phyloP scores from a whole-genome alignment of 805 yeast species.

The Pichia membranifaciens region DNA sequence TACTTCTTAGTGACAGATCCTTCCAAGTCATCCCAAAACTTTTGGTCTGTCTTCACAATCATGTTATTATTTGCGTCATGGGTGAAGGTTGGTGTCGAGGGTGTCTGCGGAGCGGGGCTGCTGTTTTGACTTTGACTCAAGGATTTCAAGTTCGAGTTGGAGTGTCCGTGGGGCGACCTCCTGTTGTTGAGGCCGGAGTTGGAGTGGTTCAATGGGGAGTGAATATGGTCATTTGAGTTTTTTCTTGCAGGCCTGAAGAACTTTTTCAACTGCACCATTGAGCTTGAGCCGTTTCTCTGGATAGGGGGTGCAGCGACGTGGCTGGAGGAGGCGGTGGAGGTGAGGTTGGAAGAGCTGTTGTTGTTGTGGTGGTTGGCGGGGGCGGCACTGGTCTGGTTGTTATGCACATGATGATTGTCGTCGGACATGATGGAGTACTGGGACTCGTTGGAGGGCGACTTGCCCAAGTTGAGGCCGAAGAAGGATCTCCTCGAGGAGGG shows the following conservation, averaged over 20 bases:
- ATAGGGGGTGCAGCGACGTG: slow-evolving; percentile 10
- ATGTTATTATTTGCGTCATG: slow-evolving; percentile 36
- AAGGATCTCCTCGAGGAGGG: slow-evolving; percentile 25
- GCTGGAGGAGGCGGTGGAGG: slow-evolving; percentile 4
- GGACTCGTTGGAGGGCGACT: slow-evolving; percentile 28
- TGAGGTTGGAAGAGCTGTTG: slow-evolving; percentile 7
- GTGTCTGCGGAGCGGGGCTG: background rate
- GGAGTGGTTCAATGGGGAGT: slow-evolving; percentile 6
- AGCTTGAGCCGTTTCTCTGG: slow-evolving; percentile 15
- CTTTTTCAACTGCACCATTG: slow-evolving; percentile 69
- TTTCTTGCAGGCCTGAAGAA: slow-evolving; percentile 55
- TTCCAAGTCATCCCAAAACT: slow-evolving; percentile 44
- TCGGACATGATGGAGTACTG: slow-evolving; percentile 23
- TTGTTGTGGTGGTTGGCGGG: slow-evolving; percentile 6
- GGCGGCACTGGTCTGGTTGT: background rate
- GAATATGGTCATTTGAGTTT: slow-evolving; percentile 17
- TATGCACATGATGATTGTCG: slow-evolving; percentile 20
- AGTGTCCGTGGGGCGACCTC: slow-evolving; percentile 6
- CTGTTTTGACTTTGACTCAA: background rate
- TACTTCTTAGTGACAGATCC: slow-evolving; percentile 54
- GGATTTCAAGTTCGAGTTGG: slow-evolving; percentile 15
- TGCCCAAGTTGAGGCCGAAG: slow-evolving; percentile 27
- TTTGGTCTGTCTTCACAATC: slow-evolving; percentile 34
- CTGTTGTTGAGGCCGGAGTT: slow-evolving; percentile 3
- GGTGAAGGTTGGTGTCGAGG: slow-evolving; percentile 33